Evolutionary conservation across 768 basidiomycete genomes (phyloP).

Genomic region (Serendipita vermifera): DNA sequence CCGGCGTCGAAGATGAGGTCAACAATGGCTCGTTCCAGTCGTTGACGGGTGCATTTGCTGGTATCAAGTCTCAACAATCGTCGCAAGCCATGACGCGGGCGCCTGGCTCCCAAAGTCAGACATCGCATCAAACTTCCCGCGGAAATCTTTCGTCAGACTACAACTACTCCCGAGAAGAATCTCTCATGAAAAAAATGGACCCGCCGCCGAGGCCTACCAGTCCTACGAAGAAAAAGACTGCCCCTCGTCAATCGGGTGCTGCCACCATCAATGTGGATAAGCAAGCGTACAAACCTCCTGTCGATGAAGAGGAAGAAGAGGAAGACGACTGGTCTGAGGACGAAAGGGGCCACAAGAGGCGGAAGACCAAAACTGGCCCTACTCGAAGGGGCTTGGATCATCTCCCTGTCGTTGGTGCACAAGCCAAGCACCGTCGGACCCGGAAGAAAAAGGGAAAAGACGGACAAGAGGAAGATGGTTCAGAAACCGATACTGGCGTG

Average conservation of each 20-base stretch:
- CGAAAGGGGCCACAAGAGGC: slow-evolving; percentile 39
- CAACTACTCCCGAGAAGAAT: slow-evolving; percentile 15
- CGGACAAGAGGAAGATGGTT: slow-evolving; percentile 31
- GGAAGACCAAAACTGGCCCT: slow-evolving; percentile 32
- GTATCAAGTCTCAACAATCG: slow-evolving; percentile 23
- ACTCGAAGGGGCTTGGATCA: slow-evolving; percentile 35
- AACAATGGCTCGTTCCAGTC: not conserved
- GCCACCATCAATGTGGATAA: slow-evolving; percentile 39
- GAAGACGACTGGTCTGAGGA: slow-evolving; percentile 46
- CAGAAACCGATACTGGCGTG: slow-evolving; percentile 25
- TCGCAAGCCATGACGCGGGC: slow-evolving; percentile 36
- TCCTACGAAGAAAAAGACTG: slow-evolving; percentile 9
- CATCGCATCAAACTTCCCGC: slow-evolving; percentile 6
- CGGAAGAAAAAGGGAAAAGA: slow-evolving; percentile 32
- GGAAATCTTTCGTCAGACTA: not conserved
- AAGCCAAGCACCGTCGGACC: slow-evolving; percentile 47
- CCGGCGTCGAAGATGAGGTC: not conserved
- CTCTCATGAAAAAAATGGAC: slow-evolving; percentile 25
- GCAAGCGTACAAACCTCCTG: slow-evolving; percentile 62
- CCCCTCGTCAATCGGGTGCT: slow-evolving; percentile 39
- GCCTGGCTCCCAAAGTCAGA: slow-evolving; percentile 18
- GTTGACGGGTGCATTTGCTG: not conserved
- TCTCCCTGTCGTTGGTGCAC: slow-evolving; percentile 51
- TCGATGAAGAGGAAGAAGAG: slow-evolving; percentile 48
- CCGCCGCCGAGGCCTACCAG: slow-evolving; percentile 17